These are phyloP conservation scores for Chalciporus sphaerocephalus DNA, from an alignment of 768 basidiomycete genomes.

Conservation along the genomic window DNA sequence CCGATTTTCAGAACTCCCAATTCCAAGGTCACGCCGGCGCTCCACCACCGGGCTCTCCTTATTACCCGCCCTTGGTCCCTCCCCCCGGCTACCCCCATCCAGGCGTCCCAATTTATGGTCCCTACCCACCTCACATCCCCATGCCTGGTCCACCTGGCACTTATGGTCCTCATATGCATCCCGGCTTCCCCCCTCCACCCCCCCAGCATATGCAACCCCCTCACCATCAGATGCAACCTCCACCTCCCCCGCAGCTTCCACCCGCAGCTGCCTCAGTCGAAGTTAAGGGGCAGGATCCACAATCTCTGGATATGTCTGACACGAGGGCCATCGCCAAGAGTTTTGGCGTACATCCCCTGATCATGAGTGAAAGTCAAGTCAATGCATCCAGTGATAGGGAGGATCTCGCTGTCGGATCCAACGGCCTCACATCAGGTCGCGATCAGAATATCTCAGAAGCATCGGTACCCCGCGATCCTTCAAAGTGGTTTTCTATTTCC, in stretches of 20 bases:
- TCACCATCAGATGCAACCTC: constrained; percentile 36
- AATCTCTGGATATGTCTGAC: constrained; percentile 74
- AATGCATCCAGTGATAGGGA: constrained; percentile 53
- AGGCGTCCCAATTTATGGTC: constrained; percentile 38
- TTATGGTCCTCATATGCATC: constrained; percentile 58
- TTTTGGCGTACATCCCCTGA: constrained; percentile 72
- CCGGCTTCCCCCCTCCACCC: constrained; percentile 52
- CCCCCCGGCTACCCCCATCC: constrained; percentile 46
- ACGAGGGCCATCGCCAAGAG: constrained; percentile 69
- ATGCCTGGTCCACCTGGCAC: constrained; percentile 38
- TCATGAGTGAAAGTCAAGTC: constrained; percentile 62
- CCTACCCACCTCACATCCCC: constrained; percentile 40
- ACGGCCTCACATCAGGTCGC: constrained; percentile 63
- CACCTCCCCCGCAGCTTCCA: constrained; percentile 20
- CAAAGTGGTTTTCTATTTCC: constrained; percentile 56
- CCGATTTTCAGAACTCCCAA: constrained; percentile 34
- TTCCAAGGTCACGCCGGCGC: constrained; percentile 27
- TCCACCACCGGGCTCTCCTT: constrained; percentile 30
- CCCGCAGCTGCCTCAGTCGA: constrained; percentile 27
- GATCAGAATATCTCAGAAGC: constrained; percentile 56
- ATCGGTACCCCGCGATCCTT: constrained; percentile 53
- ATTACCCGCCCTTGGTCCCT: constrained; percentile 36
- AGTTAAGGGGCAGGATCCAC: constrained; percentile 74
- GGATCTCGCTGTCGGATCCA: constrained; percentile 74
- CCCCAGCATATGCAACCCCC: constrained; percentile 35